These are phyloP conservation scores for Termitomyces sp. DNA, from an alignment of 768 basidiomycete species.

Conservation along the genomic window DNA sequence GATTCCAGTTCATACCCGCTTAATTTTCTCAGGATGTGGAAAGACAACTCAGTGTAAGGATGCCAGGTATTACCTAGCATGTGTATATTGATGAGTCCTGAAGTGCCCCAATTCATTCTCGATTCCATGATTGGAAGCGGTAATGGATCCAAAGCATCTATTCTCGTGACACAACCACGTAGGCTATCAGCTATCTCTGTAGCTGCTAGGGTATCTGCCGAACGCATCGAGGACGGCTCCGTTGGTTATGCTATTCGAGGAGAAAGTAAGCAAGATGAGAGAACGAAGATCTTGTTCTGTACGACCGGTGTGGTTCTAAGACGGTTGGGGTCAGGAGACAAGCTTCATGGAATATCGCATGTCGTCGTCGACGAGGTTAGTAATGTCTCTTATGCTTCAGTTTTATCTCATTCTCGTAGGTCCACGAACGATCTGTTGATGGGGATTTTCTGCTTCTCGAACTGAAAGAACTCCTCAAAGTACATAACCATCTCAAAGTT, in stretches of 20 bases:
- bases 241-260: slow-evolving; percentile 91
- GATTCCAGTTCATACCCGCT: background rate
- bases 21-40: slow-evolving; percentile 56
- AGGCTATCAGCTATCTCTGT: slow-evolving; percentile 87
- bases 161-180: slow-evolving; percentile 87
- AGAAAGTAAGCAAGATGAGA: slow-evolving; percentile 60
- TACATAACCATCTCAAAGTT: slow-evolving; percentile 65
- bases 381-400: background rate
- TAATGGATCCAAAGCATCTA: slow-evolving; percentile 61
- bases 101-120: slow-evolving; percentile 83
- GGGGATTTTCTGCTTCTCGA: slow-evolving; percentile 87
- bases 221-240: slow-evolving; percentile 69
- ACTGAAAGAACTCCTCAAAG: slow-evolving; percentile 66
- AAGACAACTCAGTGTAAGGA: slow-evolving; percentile 81
- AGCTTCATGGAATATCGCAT: slow-evolving; percentile 68
- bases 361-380: slow-evolving; percentile 86
- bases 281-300: slow-evolving; percentile 81
- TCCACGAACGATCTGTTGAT: slow-evolving; percentile 90
- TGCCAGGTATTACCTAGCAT: background rate
- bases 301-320: slow-evolving; percentile 92
- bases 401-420: slow-evolving; percentile 35
- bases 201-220: slow-evolving; percentile 79
- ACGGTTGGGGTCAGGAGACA: slow-evolving; percentile 70
- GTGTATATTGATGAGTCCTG: background rate
- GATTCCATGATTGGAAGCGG: slow-evolving; percentile 68